Evolutionary conservation across 495 filamentous ascomycete genomes (phyloP).

Genomic region (Talaromyces ruber): DNA sequence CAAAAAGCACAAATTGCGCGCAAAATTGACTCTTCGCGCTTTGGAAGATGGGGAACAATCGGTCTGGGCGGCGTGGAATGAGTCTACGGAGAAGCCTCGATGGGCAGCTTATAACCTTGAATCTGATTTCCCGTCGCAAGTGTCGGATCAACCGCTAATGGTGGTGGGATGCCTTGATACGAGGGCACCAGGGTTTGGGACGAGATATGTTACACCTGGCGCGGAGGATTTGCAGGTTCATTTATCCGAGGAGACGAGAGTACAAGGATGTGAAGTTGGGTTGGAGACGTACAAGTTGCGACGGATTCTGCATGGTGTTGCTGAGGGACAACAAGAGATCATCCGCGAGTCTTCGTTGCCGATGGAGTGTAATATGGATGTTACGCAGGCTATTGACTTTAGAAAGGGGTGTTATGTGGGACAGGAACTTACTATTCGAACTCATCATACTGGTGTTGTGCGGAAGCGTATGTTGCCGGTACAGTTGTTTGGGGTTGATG

Average conservation of each 20-base stretch:
- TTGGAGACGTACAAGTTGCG: conserved; percentile 53
- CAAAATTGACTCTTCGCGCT: conserved; percentile 61
- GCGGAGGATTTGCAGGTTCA: conserved; percentile 28
- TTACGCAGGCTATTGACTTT: conserved; percentile 78
- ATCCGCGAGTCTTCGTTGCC: conserved; percentile 59
- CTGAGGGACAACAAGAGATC: conserved; percentile 80
- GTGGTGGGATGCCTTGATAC: conserved; percentile 46
- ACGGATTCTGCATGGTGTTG: conserved; percentile 66
- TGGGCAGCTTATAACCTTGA: conserved; percentile 40
- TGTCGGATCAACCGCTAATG: conserved; percentile 13
- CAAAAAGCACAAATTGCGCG: conserved; percentile 72
- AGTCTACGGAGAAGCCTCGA: conserved; percentile 21
- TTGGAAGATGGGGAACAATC: conserved; percentile 52
- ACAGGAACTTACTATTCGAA: conserved; percentile 92
- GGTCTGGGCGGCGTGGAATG: conserved; percentile 63
- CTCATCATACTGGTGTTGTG: conserved; percentile 87
- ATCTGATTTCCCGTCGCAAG: conserved; percentile 18
- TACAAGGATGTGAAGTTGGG: conserved; percentile 25
- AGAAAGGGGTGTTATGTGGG: conserved; percentile 95
- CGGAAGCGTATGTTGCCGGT: conserved; percentile 85
- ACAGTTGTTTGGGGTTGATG: conserved; percentile 50
- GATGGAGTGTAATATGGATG: conserved; percentile 77
- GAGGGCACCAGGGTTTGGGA: conserved; percentile 62
- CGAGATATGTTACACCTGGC: conserved; percentile 43
- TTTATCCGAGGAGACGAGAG: conserved; percentile 25